Conservation (phyloP, 495 filamentous ascomycete species). For the Aspergillus biplanus region DNA sequence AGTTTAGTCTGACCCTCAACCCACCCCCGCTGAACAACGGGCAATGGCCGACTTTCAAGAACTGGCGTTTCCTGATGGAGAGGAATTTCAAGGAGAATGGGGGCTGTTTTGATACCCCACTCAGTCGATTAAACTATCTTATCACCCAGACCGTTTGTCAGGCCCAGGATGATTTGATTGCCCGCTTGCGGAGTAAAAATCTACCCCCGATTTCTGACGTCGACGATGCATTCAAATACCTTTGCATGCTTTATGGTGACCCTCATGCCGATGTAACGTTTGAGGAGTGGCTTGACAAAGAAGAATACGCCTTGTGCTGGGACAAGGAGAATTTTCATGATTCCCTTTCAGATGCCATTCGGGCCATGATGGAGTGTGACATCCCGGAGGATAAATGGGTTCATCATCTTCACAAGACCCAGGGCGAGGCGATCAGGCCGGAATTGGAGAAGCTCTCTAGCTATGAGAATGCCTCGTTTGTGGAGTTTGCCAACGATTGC, state of each 20-base stretch:
- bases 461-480: too few relatives aligned
- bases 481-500: too few relatives aligned
- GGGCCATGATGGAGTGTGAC: too few relatives aligned
- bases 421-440: too few relatives aligned
- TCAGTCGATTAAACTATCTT: not conserved
- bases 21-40: not conserved
- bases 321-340: too few relatives aligned
- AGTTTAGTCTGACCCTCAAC: not conserved
- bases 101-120: not conserved
- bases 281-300: too few relatives aligned
- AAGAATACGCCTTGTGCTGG: too few relatives aligned
- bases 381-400: too few relatives aligned
- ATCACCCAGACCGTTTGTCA: conserved; percentile 6
- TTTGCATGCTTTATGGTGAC: conserved; percentile 4
- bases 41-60: not conserved
- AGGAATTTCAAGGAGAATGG: not conserved
- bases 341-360: too few relatives aligned
- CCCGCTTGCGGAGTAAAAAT: not conserved
- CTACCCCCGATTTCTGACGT: conserved; percentile 3
- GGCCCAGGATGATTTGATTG: conserved; percentile 3
- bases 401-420: too few relatives aligned
- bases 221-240: not conserved
- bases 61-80: conserved; percentile 12
- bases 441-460: too few relatives aligned
- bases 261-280: too few relatives aligned